These are phyloP conservation scores for Vigna unguiculata DNA, from an alignment of 306 rosid species.

Conservation along the genomic window DNA sequence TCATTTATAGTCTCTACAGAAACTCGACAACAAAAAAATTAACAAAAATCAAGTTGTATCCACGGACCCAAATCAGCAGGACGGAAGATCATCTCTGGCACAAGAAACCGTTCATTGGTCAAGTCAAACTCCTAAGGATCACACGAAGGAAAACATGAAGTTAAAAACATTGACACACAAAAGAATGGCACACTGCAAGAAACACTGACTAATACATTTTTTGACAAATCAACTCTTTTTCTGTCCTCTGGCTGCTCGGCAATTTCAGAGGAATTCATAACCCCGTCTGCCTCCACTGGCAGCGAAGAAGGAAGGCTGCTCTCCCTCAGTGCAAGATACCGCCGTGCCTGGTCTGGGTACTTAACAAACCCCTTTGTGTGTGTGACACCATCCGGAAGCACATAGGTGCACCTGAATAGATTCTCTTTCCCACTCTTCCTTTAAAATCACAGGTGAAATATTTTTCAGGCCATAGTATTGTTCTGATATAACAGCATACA, in stretches of 20 bases:
- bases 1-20: constrained; percentile 25
- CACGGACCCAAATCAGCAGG: constrained; percentile 91
- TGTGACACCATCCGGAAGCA: constrained; percentile 87
- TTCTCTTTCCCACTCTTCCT: constrained; percentile 79
- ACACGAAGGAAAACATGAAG: constrained; percentile 18
- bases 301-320: constrained; percentile 38
- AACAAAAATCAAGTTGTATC: not conserved
- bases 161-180: not conserved
- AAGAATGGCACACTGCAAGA: constrained; percentile 7
- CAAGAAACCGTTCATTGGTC: constrained; percentile 95
- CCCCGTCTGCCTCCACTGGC: constrained; percentile 40
- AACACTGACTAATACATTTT: constrained; percentile 60
- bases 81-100: constrained; percentile 94
- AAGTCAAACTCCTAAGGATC: constrained; percentile 80
- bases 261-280: constrained; percentile 44
- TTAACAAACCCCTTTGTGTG: constrained; percentile 82
- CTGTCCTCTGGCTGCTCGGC: constrained; percentile 52
- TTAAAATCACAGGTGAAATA: not conserved
- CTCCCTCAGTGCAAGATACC: constrained; percentile 59
- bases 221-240: constrained; percentile 72
- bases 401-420: constrained; percentile 77
- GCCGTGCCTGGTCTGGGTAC: constrained; percentile 69
- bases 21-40: constrained; percentile 20
- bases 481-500: not conserved
- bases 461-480: not conserved